Evolutionary conservation across 176 grass and related monocot genomes (phyloP).

Genomic region (Carex scoparia): DNA sequence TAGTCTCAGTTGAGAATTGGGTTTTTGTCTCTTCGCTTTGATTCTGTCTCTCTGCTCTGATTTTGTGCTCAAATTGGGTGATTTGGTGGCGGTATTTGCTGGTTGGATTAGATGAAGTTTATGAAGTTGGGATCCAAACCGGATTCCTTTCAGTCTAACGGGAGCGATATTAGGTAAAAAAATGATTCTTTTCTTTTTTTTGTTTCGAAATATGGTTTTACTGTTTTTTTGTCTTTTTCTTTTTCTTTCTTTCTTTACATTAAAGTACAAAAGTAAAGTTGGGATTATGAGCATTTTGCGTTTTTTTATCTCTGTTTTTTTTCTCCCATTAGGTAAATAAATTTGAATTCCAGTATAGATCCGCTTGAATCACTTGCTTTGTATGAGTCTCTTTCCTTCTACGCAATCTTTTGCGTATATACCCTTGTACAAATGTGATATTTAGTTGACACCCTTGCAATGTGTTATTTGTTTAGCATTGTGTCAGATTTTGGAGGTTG

Average conservation of each 20-base stretch:
- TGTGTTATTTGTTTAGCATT: constrained; percentile 3
- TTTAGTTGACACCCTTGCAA: neutral
- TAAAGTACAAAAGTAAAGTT: neutral
- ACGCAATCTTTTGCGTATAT: neutral
- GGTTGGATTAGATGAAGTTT: constrained; percentile 67
- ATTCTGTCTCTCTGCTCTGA: neutral
- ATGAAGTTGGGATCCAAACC: constrained; percentile 99
- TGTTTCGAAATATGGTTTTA: too few species aligned
- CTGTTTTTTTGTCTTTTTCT: too few species aligned
- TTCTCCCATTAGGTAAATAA: neutral
- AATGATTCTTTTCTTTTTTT: too few species aligned
- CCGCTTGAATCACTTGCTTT: constrained; percentile 7
- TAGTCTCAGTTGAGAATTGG: neutral
- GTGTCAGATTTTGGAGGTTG: neutral
- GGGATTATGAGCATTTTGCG: neutral
- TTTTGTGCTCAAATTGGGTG: constrained; percentile 1
- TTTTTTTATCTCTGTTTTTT: constrained; percentile 5
- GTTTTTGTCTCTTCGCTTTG: neutral
- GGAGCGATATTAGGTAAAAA: constrained; percentile 58
- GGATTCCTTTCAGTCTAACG: constrained; percentile 81
- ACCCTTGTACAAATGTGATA: neutral
- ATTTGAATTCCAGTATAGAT: constrained; percentile 4
- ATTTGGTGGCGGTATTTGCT: neutral
- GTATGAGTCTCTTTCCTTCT: neutral
- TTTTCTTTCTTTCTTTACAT: too few species aligned